Evolutionary conservation across 1,284 basidiomycete species (phyloP), one percentile per base, ranked within the genome.

Genomic region (Tremellales sp.): DNA sequence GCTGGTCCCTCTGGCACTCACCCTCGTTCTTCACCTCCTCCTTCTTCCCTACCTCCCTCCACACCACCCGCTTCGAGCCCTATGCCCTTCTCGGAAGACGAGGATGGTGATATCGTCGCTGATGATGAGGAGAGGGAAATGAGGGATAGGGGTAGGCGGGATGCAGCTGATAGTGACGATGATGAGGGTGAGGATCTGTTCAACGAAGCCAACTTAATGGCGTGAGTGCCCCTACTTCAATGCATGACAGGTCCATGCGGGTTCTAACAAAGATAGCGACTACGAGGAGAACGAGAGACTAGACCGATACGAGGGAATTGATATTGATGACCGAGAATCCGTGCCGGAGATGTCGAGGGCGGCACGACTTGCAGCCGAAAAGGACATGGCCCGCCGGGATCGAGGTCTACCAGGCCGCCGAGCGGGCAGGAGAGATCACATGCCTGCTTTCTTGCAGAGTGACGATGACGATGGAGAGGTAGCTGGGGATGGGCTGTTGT

Each of bases 141-240:
- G 61, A 54, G 71, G 11, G 55, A 50, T 45, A 64, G 68, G 31
- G 74, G 71, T n/a, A 57, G 73, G 44, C 59, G 64, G 46, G 78
- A 88, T n/a, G 77, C 65, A 49, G 85, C 86, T 61, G 76, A 84
- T 19, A 83, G 84, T 57, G 64, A 71, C 37, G 66, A 79, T 10
- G 82, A 82, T 4, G 89, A 85, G 7, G 86, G 86, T 5, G 89
- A 82, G 19, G 93, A 98, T 75, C 82, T 98, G 23, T 97, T 94
- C 74, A 89, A 82, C 40, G 85, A 94, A 13, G 80, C 79, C 36
- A 73, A 31, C 15, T 31, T 81, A 65, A 75, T 89, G 57, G 84
- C 82, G 89, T 93, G 63, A 67, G 84, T 79, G n/a, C n/a, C n/a
- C n/a, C n/a, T n/a, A n/a, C n/a, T n/a, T n/a, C n/a, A n/a, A n/a